These are phyloP conservation scores for Vanrija pseudolonga DNA, from an alignment of 1,284 basidiomycete genomes.

Conservation along the genomic window DNA sequence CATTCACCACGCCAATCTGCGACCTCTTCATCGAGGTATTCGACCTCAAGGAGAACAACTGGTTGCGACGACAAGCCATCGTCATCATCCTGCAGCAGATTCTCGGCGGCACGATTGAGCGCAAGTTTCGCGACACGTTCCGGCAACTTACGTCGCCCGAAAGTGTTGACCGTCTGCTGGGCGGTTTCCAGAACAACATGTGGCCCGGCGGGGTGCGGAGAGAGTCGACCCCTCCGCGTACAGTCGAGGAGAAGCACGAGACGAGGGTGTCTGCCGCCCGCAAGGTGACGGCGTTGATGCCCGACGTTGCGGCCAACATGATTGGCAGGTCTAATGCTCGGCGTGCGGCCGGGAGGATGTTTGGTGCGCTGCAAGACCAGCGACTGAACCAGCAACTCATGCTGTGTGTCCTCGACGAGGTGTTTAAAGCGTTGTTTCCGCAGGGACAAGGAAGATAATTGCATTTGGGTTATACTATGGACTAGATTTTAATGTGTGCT, in stretches of 20 bases:
- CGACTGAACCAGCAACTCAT: constrained; percentile 87
- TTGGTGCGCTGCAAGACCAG: constrained; percentile 86
- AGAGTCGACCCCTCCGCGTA: constrained; percentile 61
- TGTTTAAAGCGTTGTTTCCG: constrained; percentile 38
- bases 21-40: constrained; percentile 89
- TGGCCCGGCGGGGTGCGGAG: constrained; percentile 80
- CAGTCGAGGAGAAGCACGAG: constrained; percentile 69
- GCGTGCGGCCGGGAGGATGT: constrained; percentile 82
- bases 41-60: constrained; percentile 90
- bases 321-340: constrained; percentile 91
- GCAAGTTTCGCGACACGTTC: constrained; percentile 73
- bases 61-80: constrained; percentile 92
- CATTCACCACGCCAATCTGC: constrained; percentile 89
- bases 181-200: constrained; percentile 64
- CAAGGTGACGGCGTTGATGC: constrained; percentile 73
- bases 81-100: constrained; percentile 94
- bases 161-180: constrained; percentile 64
- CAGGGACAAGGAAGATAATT: neutral
- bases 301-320: constrained; percentile 92
- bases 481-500: neutral
- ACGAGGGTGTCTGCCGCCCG: constrained; percentile 80
- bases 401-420: constrained; percentile 83
- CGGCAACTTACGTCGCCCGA: constrained; percentile 62
- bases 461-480: neutral
- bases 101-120: constrained; percentile 88